phyloP scores from a whole-genome alignment of 805 yeast genomes.

The Dipodascopsis uninucleata region DNA sequence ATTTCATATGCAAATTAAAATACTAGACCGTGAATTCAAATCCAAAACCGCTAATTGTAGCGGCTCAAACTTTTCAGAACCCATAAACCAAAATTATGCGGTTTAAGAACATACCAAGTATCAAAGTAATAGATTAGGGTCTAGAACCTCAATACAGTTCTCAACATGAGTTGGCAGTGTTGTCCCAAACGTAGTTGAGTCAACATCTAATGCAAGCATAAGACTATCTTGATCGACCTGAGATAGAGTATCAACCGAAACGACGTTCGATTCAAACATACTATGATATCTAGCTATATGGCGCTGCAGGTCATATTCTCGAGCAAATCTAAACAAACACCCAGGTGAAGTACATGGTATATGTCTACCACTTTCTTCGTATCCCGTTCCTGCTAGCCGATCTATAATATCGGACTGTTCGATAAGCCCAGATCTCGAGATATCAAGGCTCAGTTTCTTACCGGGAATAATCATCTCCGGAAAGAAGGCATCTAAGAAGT shows the following conservation, averaged over 20 bases:
- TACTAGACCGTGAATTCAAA: too few species aligned
- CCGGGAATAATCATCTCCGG: not conserved
- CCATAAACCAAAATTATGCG: too few species aligned
- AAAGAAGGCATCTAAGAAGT: slow-evolving; percentile 4
- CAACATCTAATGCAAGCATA: too few species aligned
- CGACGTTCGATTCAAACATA: not conserved
- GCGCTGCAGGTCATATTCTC: slow-evolving; percentile 41
- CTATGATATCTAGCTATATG: slow-evolving; percentile 30
- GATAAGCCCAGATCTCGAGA: not conserved
- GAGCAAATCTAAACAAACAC: slow-evolving; percentile 37
- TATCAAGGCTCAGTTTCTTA: not conserved
- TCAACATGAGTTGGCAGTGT: too few species aligned
- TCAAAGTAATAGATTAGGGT: slow-evolving; percentile 1
- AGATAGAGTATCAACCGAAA: too few species aligned
- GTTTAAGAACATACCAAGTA: not conserved
- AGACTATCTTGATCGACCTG: too few species aligned
- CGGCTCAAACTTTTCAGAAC: too few species aligned
- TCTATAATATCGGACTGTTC: slow-evolving; percentile 29
- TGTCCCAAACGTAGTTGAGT: too few species aligned
- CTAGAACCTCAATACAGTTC: not conserved
- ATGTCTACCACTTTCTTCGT: slow-evolving; percentile 32
- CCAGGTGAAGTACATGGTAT: slow-evolving; percentile 34
- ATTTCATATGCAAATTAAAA: too few species aligned
- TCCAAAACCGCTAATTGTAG: too few species aligned
- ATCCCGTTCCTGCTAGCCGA: slow-evolving; percentile 38